phyloP scores from a whole-genome alignment of 192 early-diverging fungal species.

The Coemansia sp. region DNA sequence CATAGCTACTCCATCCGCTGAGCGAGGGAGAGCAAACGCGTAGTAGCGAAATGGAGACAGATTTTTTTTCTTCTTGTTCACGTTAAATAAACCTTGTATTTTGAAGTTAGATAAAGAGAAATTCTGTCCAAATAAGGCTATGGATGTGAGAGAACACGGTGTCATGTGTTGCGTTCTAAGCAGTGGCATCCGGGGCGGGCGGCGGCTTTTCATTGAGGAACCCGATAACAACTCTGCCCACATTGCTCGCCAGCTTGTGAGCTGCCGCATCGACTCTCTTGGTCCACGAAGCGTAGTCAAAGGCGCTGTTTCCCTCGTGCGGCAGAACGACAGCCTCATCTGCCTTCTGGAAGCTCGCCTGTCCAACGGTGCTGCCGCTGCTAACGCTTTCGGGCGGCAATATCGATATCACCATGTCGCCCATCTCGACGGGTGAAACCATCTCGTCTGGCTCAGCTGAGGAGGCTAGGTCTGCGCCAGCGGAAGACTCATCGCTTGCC shows the following conservation, averaged over 20 bases:
- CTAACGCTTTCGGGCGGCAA: too few species aligned
- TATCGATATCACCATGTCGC: background rate
- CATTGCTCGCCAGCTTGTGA: constrained; percentile 32
- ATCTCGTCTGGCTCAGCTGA: background rate
- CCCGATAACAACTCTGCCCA: constrained; percentile 25
- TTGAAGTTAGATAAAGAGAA: too few species aligned
- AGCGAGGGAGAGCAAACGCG: background rate
- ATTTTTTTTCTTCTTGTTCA: too few species aligned
- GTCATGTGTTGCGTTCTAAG: background rate
- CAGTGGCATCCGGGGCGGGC: background rate
- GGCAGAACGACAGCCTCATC: background rate
- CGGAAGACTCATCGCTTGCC: too few species aligned
- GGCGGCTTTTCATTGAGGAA: constrained; percentile 18
- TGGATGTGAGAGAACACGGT: too few species aligned
- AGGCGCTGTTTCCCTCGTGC: background rate
- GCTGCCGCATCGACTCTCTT: constrained; percentile 36
- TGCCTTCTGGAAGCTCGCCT: background rate
- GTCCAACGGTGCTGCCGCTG: background rate
- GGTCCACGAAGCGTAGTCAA: constrained; percentile 48
- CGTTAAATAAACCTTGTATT: too few species aligned
- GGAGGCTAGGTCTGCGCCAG: background rate
- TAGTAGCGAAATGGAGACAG: too few species aligned
- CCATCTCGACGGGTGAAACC: background rate
- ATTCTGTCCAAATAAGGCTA: too few species aligned
- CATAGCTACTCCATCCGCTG: constrained; percentile 1